A percentile compares a stretch with the other conserved stretches of the same genome.
phyloP scores from a whole-genome alignment of 1,284 basidiomycete genomes.

The Phylloporus sp. region DNA sequence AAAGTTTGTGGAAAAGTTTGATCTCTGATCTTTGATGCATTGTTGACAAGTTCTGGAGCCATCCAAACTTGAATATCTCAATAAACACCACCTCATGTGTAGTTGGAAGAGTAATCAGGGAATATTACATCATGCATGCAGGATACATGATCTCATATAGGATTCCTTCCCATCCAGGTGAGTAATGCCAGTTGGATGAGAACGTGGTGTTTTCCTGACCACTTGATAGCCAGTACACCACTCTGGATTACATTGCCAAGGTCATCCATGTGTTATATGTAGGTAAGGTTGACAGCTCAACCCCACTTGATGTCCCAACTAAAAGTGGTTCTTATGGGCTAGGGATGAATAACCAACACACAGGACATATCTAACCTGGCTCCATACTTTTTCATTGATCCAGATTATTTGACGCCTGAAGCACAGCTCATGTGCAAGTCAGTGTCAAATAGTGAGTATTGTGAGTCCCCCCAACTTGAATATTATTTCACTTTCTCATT shows the following conservation, averaged over 20 bases:
- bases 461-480: slow-evolving; percentile 40
- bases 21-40: slow-evolving; percentile 72
- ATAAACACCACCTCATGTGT: slow-evolving; percentile 74
- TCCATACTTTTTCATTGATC: slow-evolving; percentile 78
- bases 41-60: slow-evolving; percentile 75
- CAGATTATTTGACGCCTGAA: slow-evolving; percentile 58
- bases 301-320: background rate
- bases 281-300: slow-evolving; percentile 41
- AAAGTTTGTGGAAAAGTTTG: slow-evolving; percentile 53
- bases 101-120: slow-evolving; percentile 49
- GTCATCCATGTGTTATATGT: slow-evolving; percentile 60
- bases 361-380: slow-evolving; percentile 68
- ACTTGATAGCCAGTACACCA: slow-evolving; percentile 49
- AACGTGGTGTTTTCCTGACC: background rate
- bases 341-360: slow-evolving; percentile 75
- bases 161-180: slow-evolving; percentile 44
- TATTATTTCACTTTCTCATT: background rate
- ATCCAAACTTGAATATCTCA: slow-evolving; percentile 74
- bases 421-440: slow-evolving; percentile 58
- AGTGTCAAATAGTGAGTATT: slow-evolving; percentile 45
- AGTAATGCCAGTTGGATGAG: background rate
- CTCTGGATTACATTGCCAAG: slow-evolving; percentile 57
- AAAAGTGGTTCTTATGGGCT: background rate
- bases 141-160: slow-evolving; percentile 52
- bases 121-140: slow-evolving; percentile 50